These are phyloP conservation scores for Lecanicillium sp. DNA, from an alignment of 2,329 filamentous ascomycete species.

Conservation along the genomic window DNA sequence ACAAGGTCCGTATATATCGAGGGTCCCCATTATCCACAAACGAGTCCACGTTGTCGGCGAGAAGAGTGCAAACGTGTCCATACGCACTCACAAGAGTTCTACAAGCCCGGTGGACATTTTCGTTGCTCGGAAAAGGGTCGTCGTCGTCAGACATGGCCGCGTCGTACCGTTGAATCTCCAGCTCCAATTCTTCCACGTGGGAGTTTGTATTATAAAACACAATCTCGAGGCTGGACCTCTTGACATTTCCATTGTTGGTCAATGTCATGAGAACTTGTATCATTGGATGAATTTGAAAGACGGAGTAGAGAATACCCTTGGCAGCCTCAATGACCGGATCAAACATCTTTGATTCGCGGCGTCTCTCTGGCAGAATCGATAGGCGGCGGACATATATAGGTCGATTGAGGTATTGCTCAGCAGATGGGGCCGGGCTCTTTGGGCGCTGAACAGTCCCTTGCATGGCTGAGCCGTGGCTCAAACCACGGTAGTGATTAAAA, in stretches of 20 bases:
- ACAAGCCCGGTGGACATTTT: slow-evolving; percentile 55
- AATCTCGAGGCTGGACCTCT: slow-evolving; percentile 56
- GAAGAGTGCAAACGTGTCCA: slow-evolving; percentile 53
- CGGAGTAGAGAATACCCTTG: slow-evolving; percentile 57
- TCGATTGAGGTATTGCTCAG: slow-evolving; percentile 47
- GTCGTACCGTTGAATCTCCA: slow-evolving; percentile 56
- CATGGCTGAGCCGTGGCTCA: slow-evolving; percentile 63
- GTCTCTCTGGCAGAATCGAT: slow-evolving; percentile 54
- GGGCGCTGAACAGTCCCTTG: slow-evolving; percentile 36
- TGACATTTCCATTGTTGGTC: slow-evolving; percentile 50
- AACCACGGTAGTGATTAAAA: slow-evolving; percentile 57
- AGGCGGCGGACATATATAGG: slow-evolving; percentile 56
- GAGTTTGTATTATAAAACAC: slow-evolving; percentile 61
- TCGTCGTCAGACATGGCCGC: slow-evolving; percentile 37
- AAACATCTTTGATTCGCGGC: slow-evolving; percentile 51
- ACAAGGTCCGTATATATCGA: slow-evolving; percentile 56
- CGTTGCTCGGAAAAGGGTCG: slow-evolving; percentile 46
- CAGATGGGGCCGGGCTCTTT: slow-evolving; percentile 51
- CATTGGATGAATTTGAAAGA: slow-evolving; percentile 60
- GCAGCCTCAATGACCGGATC: slow-evolving; percentile 57
- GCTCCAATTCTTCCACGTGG: slow-evolving; percentile 57
- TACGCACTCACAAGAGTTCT: slow-evolving; percentile 57
- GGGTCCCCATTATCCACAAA: slow-evolving; percentile 59
- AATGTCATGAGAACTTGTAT: slow-evolving; percentile 58
- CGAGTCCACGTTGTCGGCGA: slow-evolving; percentile 53